Evolutionary conservation across 2,329 filamentous ascomycete species (phyloP).

Genomic region (Calonectria ilicicola): DNA sequence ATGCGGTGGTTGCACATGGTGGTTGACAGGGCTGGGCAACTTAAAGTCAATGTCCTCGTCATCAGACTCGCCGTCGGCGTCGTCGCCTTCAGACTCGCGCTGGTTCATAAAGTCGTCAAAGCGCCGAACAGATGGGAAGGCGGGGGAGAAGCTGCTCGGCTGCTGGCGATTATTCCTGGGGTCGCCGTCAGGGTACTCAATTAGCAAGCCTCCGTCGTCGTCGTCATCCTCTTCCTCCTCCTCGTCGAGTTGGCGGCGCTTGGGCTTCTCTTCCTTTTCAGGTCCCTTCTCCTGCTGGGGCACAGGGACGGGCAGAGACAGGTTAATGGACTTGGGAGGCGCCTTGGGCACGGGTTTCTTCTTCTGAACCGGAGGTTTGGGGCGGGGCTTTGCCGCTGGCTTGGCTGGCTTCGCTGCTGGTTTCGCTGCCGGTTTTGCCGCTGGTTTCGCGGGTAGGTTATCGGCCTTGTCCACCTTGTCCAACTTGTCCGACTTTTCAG

Average conservation of each 20-base stretch:
- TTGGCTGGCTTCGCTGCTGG: conserved; percentile 21
- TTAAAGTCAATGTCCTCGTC: conserved; percentile 63
- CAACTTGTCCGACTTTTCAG: conserved; percentile 2
- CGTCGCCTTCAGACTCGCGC: conserved; percentile 59
- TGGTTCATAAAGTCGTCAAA: conserved; percentile 67
- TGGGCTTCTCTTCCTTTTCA: conserved; percentile 37
- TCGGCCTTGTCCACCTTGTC: neutral
- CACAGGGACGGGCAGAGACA: conserved; percentile 51
- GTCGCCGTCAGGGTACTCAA: conserved; percentile 70
- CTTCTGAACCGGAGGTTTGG: conserved; percentile 37
- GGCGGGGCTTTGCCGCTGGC: conserved; percentile 28
- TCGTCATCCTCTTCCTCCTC: conserved; percentile 68
- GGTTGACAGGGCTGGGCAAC: conserved; percentile 65
- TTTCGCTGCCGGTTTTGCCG: neutral
- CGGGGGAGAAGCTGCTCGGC: conserved; percentile 60
- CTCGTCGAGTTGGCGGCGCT: conserved; percentile 53
- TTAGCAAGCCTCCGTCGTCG: conserved; percentile 67
- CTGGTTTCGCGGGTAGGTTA: neutral
- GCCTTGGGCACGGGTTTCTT: conserved; percentile 48
- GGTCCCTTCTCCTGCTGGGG: conserved; percentile 29
- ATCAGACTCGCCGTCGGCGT: conserved; percentile 60
- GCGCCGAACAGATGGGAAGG: conserved; percentile 59
- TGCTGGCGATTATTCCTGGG: conserved; percentile 45
- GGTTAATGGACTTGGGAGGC: conserved; percentile 46
- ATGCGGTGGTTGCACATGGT: conserved; percentile 43